Conservation (phyloP, 73 alveolate species). For the Paramecium pentaurelia region DNA sequence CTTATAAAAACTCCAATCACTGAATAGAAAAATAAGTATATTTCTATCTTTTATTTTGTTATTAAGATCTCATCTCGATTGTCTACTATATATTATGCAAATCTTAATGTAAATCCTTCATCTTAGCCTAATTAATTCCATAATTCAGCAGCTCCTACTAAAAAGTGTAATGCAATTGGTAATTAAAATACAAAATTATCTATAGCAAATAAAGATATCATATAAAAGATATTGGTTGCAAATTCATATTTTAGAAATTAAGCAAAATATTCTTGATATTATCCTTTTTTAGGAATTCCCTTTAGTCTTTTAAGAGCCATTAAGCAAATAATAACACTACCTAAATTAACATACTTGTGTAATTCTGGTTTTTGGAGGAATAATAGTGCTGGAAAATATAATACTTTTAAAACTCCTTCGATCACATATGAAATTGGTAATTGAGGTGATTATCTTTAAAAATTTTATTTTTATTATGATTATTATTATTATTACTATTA, state of each 20-base stretch:
- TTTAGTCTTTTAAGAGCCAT: neutral
- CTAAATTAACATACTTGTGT: neutral
- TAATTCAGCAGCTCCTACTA: conserved; percentile 35
- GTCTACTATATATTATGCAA: neutral
- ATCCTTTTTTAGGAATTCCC: neutral
- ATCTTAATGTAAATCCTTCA: neutral
- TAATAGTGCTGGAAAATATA: conserved; percentile 4
- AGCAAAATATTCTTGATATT: neutral
- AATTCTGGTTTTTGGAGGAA: neutral
- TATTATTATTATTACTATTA: neutral
- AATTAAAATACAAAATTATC: neutral
- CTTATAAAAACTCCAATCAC: neutral
- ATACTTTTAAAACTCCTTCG: conserved; percentile 24
- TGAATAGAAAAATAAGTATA: neutral
- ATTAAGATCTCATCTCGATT: neutral
- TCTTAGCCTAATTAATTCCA: neutral
- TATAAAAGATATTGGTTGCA: conserved; percentile 3
- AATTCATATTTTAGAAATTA: neutral
- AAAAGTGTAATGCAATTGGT: conserved; percentile 7
- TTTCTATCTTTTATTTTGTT: conserved; percentile 1
- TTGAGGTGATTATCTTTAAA: neutral
- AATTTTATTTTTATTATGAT: neutral
- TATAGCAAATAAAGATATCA: neutral
- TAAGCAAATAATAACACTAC: neutral
- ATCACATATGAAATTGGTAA: conserved; percentile 4